These are phyloP conservation scores for Yamadazyma kitorensis DNA, from an alignment of 805 yeast species.

Conservation along the genomic window DNA sequence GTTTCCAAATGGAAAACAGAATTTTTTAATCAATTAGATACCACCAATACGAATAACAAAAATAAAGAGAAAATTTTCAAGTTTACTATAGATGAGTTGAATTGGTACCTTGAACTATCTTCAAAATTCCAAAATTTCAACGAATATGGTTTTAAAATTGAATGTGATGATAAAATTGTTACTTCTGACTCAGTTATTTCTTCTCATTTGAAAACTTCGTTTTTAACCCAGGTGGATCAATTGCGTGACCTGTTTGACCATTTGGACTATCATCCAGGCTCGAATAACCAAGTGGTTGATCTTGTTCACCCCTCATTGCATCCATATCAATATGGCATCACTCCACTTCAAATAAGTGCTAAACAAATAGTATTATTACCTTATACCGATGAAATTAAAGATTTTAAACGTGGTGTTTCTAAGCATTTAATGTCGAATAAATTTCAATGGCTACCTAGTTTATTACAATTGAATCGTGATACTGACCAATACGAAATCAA, in stretches of 20 bases:
- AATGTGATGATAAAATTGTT: constrained; percentile 18
- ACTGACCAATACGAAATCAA: constrained; percentile 15
- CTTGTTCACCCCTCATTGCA: constrained; percentile 41
- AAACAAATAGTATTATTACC: constrained; percentile 7
- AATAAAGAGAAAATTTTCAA: constrained; percentile 20
- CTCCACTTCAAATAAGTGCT: constrained; percentile 18
- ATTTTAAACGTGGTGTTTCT: constrained; percentile 9
- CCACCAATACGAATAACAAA: constrained; percentile 14
- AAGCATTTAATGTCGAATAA: constrained; percentile 17
- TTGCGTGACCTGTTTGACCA: constrained; percentile 14
- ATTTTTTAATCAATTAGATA: constrained; percentile 12
- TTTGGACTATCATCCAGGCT: constrained; percentile 34
- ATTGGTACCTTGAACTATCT: constrained; percentile 19
- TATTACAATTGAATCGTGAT: constrained; percentile 6
- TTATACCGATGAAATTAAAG: neutral
- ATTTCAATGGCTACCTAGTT: constrained; percentile 38
- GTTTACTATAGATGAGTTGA: constrained; percentile 19
- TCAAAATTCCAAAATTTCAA: neutral
- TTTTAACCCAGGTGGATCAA: constrained; percentile 13
- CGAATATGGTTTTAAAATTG: constrained; percentile 17
- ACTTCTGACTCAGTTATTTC: constrained; percentile 17
- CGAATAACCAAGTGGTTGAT: constrained; percentile 33
- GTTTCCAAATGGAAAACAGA: constrained; percentile 18
- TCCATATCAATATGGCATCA: constrained; percentile 28
- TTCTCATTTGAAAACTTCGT: constrained; percentile 5